These are phyloP conservation scores for Ehretia macrophylla DNA, from an alignment of 257 asterid genomes.

Conservation along the genomic window DNA sequence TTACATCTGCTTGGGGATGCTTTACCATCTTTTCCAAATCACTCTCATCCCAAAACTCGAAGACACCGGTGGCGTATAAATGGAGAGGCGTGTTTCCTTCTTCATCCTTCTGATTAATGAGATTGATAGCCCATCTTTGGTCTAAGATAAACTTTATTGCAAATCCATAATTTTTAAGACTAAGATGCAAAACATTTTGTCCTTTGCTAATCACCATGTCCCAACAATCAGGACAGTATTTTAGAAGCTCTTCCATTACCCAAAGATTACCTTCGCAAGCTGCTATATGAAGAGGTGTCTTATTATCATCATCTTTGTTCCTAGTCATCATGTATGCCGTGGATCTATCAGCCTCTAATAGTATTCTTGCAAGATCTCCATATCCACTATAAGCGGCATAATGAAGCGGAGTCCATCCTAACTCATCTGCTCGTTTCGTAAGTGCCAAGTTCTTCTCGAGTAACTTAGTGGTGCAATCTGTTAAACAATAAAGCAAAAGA, in stretches of 20 bases:
- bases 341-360: background rate
- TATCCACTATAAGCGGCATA: constrained; percentile 3
- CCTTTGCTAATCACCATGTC: background rate
- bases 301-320: background rate
- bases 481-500: no score
- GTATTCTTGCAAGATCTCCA: background rate
- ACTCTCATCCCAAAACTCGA: no score
- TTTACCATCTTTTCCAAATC: no score
- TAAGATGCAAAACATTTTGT: constrained; percentile 5
- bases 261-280: background rate
- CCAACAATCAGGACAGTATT: no score
- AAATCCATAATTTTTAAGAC: background rate
- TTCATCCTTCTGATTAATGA: no score
- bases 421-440: background rate
- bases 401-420: constrained; percentile 18
- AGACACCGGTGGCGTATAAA: background rate
- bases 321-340: background rate
- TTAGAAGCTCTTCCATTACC: background rate
- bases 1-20: no score
- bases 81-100: constrained; percentile 25
- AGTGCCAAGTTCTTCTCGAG: no score
- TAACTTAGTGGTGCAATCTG: no score
- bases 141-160: background rate
- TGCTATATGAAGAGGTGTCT: constrained; percentile 11
- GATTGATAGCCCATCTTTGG: no score